phyloP scores from a whole-genome alignment of 139 green algal species.

The Chlorella sp. region DNA sequence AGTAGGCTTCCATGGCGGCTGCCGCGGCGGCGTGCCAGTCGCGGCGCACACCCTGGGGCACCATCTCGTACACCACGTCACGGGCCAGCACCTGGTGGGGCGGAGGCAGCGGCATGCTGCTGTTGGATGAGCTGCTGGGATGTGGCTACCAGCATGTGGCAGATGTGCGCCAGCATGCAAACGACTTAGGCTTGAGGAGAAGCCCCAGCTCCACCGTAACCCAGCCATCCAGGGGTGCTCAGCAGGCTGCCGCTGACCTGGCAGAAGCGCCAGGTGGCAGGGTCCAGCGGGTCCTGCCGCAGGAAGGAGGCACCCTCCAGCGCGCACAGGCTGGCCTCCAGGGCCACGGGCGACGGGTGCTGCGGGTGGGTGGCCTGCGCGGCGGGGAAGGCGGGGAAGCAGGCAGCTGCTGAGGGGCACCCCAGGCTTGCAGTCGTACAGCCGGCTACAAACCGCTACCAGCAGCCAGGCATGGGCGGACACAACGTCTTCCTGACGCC shows the following conservation, averaged over 20 bases:
- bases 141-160: neutral
- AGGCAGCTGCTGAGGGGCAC: no score
- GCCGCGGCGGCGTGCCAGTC: constrained; percentile 72
- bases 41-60: constrained; percentile 69
- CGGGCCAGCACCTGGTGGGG: constrained; percentile 46
- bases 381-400: neutral
- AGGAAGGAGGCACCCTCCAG: constrained; percentile 63
- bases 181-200: no score
- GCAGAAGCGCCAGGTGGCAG: constrained; percentile 53
- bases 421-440: neutral
- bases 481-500: neutral
- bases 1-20: constrained; percentile 43
- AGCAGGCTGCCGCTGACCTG: constrained; percentile 10
- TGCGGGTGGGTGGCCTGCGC: constrained; percentile 45
- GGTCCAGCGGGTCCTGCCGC: constrained; percentile 14
- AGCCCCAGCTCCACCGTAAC: no score
- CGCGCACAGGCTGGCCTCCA: constrained; percentile 45
- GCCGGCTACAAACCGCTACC: neutral
- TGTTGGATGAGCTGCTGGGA: neutral
- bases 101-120: neutral
- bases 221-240: no score
- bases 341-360: neutral
- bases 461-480: neutral
- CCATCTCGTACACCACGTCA: constrained; percentile 78
- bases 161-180: neutral